A percentile compares a stretch with the other conserved stretches of the same genome.
Evolutionary conservation across 164 flowering plant species (phyloP).

Genomic region (Chimonanthus praecox): DNA sequence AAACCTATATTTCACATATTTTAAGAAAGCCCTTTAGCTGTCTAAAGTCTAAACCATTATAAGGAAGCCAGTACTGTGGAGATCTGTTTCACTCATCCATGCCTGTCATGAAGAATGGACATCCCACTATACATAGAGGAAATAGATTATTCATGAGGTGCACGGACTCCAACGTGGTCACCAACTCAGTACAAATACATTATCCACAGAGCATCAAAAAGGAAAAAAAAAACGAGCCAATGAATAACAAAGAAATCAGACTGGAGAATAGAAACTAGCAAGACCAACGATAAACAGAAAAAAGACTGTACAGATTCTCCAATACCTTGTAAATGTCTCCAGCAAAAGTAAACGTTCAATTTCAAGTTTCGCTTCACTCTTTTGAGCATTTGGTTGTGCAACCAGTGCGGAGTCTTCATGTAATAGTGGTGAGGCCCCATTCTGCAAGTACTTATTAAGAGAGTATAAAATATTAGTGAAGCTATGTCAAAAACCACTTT

Average conservation of each 20-base stretch:
- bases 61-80: too few relatives aligned
- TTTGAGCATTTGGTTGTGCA: slow-evolving; percentile 8
- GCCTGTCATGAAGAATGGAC: too few relatives aligned
- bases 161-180: neutral
- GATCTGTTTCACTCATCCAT: too few relatives aligned
- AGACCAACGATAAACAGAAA: neutral
- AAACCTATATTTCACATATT: too few relatives aligned
- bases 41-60: too few relatives aligned
- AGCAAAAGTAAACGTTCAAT: slow-evolving; percentile 19
- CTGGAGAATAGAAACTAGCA: neutral
- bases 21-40: too few relatives aligned
- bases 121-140: too few relatives aligned
- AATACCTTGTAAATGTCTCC: slow-evolving; percentile 25
- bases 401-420: slow-evolving; percentile 1
- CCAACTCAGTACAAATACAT: neutral
- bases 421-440: neutral
- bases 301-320: slow-evolving; percentile 4
- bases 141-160: too few relatives aligned
- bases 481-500: neutral
- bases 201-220: neutral
- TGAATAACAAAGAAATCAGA: neutral
- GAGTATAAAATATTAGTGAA: neutral
- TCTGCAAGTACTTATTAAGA: slow-evolving; percentile 8
- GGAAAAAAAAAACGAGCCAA: too few relatives aligned
- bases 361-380: slow-evolving; percentile 16